phyloP scores from a whole-genome alignment of 257 asterid genomes.

The Misopates orontium region DNA sequence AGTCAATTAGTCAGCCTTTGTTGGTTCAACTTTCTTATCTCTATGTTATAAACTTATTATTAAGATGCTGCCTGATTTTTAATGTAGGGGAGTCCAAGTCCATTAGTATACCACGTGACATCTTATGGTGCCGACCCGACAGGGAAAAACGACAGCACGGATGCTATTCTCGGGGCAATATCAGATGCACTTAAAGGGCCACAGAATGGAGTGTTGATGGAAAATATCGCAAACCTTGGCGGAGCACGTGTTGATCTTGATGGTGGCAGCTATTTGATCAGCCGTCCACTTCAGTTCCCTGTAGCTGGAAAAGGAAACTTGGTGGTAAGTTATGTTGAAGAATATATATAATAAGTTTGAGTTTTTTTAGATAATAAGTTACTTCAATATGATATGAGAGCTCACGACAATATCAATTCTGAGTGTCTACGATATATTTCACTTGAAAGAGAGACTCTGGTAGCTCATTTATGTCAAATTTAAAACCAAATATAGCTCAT shows the following conservation, averaged over 20 bases:
- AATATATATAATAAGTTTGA: too few relatives aligned
- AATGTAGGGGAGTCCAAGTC: constrained; percentile 33
- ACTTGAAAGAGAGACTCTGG: background rate
- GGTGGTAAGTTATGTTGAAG: constrained; percentile 42
- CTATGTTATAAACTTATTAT: too few relatives aligned
- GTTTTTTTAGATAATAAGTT: too few relatives aligned
- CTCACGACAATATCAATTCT: too few relatives aligned
- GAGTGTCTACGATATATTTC: too few relatives aligned
- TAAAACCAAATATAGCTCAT: too few relatives aligned
- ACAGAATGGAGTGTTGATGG: constrained; percentile 49
- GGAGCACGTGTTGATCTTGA: constrained; percentile 80
- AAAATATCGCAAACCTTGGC: constrained; percentile 73
- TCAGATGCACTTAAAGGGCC: constrained; percentile 68
- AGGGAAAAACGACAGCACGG: constrained; percentile 67
- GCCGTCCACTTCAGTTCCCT: constrained; percentile 67
- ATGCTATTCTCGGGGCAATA: constrained; percentile 60
- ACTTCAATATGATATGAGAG: too few relatives aligned
- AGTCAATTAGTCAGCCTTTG: too few relatives aligned
- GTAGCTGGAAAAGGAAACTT: constrained; percentile 69
- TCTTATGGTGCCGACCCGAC: constrained; percentile 91
- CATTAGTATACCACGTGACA: constrained; percentile 57
- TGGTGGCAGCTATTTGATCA: constrained; percentile 82
- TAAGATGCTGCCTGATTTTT: background rate
- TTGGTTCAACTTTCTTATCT: too few relatives aligned
- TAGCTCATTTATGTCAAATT: too few relatives aligned